Percentiles rank a stretch among this genome's conserved stretches.
Conservation (phyloP, 805 yeast genomes). For the Lipomyces yamadae region DNA sequence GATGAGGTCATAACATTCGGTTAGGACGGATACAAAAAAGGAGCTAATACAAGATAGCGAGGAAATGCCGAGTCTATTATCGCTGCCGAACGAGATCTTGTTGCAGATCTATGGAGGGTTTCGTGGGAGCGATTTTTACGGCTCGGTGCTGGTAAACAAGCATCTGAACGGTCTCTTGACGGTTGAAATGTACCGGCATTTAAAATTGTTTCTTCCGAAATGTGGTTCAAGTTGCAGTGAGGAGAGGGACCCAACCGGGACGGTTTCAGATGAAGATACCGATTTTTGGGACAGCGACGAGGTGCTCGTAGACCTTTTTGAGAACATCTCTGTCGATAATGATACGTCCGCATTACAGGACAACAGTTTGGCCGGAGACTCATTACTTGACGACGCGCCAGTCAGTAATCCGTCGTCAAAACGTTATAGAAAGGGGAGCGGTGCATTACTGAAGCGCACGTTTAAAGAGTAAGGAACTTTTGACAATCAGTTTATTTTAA, state of each 20-base stretch:
- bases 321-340: slow-evolving; percentile 18
- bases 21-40: neutral
- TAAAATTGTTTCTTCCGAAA: slow-evolving; percentile 29
- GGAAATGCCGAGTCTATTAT: slow-evolving; percentile 17
- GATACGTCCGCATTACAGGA: neutral
- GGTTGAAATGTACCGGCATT: slow-evolving; percentile 31
- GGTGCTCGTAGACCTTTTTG: slow-evolving; percentile 23
- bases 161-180: slow-evolving; percentile 29
- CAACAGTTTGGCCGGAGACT: neutral
- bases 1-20: neutral
- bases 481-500: neutral
- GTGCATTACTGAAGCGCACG: slow-evolving; percentile 33
- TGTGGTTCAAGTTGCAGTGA: neutral
- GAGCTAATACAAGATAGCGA: neutral
- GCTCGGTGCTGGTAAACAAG: slow-evolving; percentile 32
- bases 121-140: slow-evolving; percentile 36
- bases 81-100: slow-evolving; percentile 35
- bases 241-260: neutral
- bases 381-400: neutral
- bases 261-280: neutral
- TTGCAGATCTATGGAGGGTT: slow-evolving; percentile 25
- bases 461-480: slow-evolving; percentile 28
- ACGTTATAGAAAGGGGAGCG: slow-evolving; percentile 26
- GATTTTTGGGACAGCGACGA: slow-evolving; percentile 20
- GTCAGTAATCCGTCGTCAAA: neutral